Conservation (phyloP, 1,284 basidiomycete species). For the Spongiforma sp. region DNA sequence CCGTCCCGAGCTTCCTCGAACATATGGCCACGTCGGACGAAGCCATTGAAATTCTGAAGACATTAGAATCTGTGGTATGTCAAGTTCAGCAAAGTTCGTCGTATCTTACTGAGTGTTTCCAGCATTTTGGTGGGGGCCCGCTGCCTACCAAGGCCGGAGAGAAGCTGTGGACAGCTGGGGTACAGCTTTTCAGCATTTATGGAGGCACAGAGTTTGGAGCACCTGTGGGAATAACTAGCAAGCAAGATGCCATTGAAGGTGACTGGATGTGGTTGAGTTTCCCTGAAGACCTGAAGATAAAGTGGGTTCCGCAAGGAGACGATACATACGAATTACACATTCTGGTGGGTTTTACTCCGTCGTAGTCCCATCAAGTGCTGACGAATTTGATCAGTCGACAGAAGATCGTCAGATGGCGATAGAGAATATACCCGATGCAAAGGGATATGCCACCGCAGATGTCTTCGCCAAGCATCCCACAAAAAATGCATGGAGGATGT, state of each 20-base stretch:
- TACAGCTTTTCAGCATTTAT: conserved; percentile 19
- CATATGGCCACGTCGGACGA: not conserved
- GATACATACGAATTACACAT: conserved; percentile 39
- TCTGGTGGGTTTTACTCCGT: conserved; percentile 27
- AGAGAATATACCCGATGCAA: conserved; percentile 26
- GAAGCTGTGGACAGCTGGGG: conserved; percentile 23
- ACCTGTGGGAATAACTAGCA: not conserved
- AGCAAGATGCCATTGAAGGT: conserved; percentile 5
- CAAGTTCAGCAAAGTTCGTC: not conserved
- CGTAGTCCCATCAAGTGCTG: not conserved
- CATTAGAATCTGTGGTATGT: not conserved
- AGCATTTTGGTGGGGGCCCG: conserved; percentile 32
- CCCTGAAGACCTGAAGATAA: conserved; percentile 14
- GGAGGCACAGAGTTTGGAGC: conserved; percentile 36
- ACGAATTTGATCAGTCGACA: conserved; percentile 16
- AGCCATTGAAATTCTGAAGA: not conserved
- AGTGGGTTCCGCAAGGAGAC: conserved; percentile 37
- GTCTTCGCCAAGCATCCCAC: conserved; percentile 24
- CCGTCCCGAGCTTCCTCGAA: not conserved
- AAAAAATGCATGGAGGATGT: conserved; percentile 21
- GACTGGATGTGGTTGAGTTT: conserved; percentile 40
- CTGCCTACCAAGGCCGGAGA: conserved; percentile 28
- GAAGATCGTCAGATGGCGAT: conserved; percentile 21
- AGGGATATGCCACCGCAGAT: conserved; percentile 27
- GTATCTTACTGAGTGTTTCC: not conserved